A percentile compares a stretch with the other conserved stretches of the same genome.
Conservation (phyloP, 2,329 filamentous ascomycete species). For the Trichothecium sympodiale region DNA sequence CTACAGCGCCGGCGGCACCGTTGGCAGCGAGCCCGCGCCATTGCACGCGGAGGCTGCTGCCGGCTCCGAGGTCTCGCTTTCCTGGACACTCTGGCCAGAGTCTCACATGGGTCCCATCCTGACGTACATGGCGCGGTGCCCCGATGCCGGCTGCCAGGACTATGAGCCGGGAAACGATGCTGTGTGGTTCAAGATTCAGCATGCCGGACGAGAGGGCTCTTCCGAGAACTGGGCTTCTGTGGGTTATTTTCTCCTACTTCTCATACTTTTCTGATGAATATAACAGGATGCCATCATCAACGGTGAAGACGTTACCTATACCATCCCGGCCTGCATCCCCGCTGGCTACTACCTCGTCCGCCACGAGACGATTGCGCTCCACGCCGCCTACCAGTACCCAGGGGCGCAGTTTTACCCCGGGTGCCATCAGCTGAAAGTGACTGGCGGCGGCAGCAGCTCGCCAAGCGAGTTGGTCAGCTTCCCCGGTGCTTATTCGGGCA, state of each 20-base stretch:
- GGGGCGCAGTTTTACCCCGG: slow-evolving; percentile 47
- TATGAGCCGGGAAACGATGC: slow-evolving; percentile 35
- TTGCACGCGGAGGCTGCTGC: slow-evolving; percentile 42
- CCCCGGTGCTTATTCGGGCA: slow-evolving; percentile 39
- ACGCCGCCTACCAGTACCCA: slow-evolving; percentile 34
- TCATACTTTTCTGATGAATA: slow-evolving; percentile 4
- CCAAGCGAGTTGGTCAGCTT: slow-evolving; percentile 34
- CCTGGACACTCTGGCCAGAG: slow-evolving; percentile 42
- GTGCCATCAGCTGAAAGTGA: slow-evolving; percentile 46
- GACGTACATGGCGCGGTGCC: slow-evolving; percentile 50
- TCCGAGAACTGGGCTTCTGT: slow-evolving; percentile 35
- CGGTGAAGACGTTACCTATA: slow-evolving; percentile 34
- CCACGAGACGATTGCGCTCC: slow-evolving; percentile 46
- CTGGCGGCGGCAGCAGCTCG: slow-evolving; percentile 31
- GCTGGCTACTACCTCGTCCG: slow-evolving; percentile 46
- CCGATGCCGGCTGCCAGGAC: slow-evolving; percentile 35
- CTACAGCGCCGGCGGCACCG: slow-evolving; percentile 33
- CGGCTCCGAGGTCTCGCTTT: slow-evolving; percentile 39
- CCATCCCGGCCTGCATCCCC: slow-evolving; percentile 40
- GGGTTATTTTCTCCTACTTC: slow-evolving; percentile 6
- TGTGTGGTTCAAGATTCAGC: slow-evolving; percentile 46
- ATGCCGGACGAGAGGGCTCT: slow-evolving; percentile 37
- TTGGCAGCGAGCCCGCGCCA: slow-evolving; percentile 37
- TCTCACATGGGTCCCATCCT: slow-evolving; percentile 42
- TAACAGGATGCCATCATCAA: slow-evolving; percentile 30